Base-by-base conservation (phyloP, 352 stramenopile genomes). In the Globisporangium carolinianum region DNA sequence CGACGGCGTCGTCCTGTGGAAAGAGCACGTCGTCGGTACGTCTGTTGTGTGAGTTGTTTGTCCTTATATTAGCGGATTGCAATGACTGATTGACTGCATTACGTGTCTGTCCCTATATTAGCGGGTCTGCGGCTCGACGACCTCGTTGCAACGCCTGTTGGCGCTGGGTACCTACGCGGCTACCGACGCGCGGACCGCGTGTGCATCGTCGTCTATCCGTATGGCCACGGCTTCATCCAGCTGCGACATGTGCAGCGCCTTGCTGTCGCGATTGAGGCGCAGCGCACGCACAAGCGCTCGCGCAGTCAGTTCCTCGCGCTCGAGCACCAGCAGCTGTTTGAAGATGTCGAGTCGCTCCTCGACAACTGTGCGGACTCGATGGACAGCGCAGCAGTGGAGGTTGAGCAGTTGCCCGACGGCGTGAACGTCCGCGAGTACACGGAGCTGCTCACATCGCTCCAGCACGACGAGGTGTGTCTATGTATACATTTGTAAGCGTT, bases 221-320 rank as follows among this genome's bases (percentile, higher is more conserved):
- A 79, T 77, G 83, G 80, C 1, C 72, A 91, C 32, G 83, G 79
- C 24, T 90, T 85, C 62, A 64, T 93, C 37, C 79, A 86, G 47
- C 53, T 80, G 18, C 71, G 65, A n/a, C 61, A 78, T 7, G 70
- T 91, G 17, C 65, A 83, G 58, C 72, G 73, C 48, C 62, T 80
- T 36, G 61, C 76, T 1, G 49, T 68, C 39, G 70, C 70, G 17
- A 58, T 79, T 50, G 55, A 62, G 4, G 69, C 67, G 14, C 57
- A 79, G 42, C 58, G 70, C 5, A 73, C 75, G 59, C 24, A 24
- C 24, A 86, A 84, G 47, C 73, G 74, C 59, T 63, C 60, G 36
- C 73, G 60, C 52, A 78, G 76, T 51, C 65, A 83, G 58, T 82
- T 82, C 52, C 62, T 85, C 35, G 65, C 69, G 24, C 63, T 91